phyloP scores from a whole-genome alignment of 805 yeast genomes.

The Zygotorulaspora chibaensis region DNA sequence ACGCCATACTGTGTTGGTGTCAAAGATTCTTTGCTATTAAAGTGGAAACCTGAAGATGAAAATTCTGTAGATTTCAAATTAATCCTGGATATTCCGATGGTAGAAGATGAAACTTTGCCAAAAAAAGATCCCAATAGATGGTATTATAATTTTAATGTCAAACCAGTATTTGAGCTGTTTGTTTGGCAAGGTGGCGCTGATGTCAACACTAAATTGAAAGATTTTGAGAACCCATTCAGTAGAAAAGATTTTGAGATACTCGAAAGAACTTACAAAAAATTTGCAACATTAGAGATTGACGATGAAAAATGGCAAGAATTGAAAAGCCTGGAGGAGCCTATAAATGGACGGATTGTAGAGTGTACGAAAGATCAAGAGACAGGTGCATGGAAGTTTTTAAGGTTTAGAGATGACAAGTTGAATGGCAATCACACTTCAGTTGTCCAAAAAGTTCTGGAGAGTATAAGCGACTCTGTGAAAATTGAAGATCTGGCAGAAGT shows the following conservation, averaged over 20 bases:
- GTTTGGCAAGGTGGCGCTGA: conserved; percentile 71
- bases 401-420: conserved; percentile 90
- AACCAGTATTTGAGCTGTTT: conserved; percentile 62
- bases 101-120: conserved; percentile 31
- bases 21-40: conserved; percentile 78
- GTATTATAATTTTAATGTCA: conserved; percentile 75
- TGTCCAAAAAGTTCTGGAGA: conserved; percentile 74
- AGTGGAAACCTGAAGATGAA: conserved; percentile 97
- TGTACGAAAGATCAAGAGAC: conserved; percentile 59
- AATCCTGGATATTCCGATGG: conserved; percentile 39
- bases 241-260: conserved; percentile 31
- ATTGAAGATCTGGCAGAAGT: conserved; percentile 67
- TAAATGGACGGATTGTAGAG: conserved; percentile 86
- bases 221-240: conserved; percentile 32
- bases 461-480: conserved; percentile 82
- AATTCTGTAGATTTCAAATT: conserved; percentile 88
- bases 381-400: conserved; percentile 74
- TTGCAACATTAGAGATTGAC: conserved; percentile 55
- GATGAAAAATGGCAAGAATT: conserved; percentile 79
- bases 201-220: conserved; percentile 27
- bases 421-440: conserved; percentile 82
- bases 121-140: conserved; percentile 65
- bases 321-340: conserved; percentile 68
- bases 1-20: conserved; percentile 79
- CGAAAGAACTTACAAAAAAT: conserved; percentile 54